These are phyloP conservation scores for Boletus smithii DNA, from an alignment of 1,284 basidiomycete species.

Conservation along the genomic window DNA sequence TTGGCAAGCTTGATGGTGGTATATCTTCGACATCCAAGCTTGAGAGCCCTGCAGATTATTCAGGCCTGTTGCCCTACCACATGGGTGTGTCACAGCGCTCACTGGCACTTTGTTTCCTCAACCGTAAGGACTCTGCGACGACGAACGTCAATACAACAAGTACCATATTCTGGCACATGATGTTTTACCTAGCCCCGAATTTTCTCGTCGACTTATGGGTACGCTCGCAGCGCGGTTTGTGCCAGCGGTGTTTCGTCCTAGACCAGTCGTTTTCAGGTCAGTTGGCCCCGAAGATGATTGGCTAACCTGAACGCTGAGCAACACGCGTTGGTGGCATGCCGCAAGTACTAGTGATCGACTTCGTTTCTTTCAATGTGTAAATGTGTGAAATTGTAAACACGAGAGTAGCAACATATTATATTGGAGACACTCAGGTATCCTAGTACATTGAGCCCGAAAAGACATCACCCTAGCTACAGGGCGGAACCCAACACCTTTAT, in stretches of 20 bases:
- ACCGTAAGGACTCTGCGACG: slow-evolving; percentile 14
- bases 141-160: slow-evolving; percentile 14
- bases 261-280: slow-evolving; percentile 8
- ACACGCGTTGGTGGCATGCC: slow-evolving; percentile 13
- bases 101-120: slow-evolving; percentile 20
- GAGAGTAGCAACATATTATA: background rate
- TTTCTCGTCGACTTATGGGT: slow-evolving; percentile 14
- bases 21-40: slow-evolving; percentile 9
- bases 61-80: background rate
- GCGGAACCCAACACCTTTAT: slow-evolving; percentile 85
- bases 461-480: slow-evolving; percentile 22
- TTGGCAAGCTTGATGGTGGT: slow-evolving; percentile 7
- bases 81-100: slow-evolving; percentile 1
- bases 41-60: slow-evolving; percentile 12
- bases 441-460: slow-evolving; percentile 4
- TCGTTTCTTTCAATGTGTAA: slow-evolving; percentile 1
- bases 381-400: background rate
- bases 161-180: background rate
- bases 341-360: background rate
- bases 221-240: slow-evolving; percentile 18
- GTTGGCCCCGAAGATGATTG: slow-evolving; percentile 1
- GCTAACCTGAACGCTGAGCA: slow-evolving; percentile 20
- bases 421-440: slow-evolving; percentile 3
- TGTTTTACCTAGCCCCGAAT: slow-evolving; percentile 16
- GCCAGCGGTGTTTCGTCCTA: slow-evolving; percentile 14